These are phyloP conservation scores for Saccharomyces hybrid DNA, from an alignment of 1,139 yeast species.

Conservation along the genomic window DNA sequence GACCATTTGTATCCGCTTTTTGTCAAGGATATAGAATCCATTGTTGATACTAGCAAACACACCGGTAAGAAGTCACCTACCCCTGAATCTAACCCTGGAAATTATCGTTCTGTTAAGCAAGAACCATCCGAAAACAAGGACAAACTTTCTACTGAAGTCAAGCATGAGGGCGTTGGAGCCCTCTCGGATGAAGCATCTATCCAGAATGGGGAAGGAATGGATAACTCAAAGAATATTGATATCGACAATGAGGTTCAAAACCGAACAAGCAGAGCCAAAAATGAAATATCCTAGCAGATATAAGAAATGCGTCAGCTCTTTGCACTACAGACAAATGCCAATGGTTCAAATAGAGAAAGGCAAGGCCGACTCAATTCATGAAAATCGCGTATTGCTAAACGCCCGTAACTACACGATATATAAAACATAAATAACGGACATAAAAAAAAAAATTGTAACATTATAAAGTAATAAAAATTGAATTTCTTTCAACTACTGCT, in stretches of 20 bases:
- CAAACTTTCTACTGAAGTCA: neutral
- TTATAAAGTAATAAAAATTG: neutral
- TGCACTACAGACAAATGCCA: neutral
- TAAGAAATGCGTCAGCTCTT: neutral
- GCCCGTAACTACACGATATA: neutral
- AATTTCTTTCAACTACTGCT: neutral
- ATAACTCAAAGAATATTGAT: neutral
- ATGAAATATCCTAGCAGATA: neutral
- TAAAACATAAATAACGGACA: neutral
- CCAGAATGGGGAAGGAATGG: neutral
- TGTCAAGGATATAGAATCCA: conserved; percentile 50
- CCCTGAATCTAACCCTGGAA: neutral
- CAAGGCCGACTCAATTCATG: neutral
- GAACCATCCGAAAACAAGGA: neutral
- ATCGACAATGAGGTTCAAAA: neutral
- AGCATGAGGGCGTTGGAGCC: neutral
- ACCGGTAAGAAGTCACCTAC: neutral
- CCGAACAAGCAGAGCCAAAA: neutral
- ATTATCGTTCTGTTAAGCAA: neutral
- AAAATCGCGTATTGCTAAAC: neutral
- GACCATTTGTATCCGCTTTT: conserved; percentile 81
- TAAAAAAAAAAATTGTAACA: neutral
- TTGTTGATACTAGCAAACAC: conserved; percentile 2
- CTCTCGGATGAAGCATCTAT: neutral
- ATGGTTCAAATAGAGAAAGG: neutral